Conservation (phyloP, 169 alveolate species). For the Babesia bovis region DNA sequence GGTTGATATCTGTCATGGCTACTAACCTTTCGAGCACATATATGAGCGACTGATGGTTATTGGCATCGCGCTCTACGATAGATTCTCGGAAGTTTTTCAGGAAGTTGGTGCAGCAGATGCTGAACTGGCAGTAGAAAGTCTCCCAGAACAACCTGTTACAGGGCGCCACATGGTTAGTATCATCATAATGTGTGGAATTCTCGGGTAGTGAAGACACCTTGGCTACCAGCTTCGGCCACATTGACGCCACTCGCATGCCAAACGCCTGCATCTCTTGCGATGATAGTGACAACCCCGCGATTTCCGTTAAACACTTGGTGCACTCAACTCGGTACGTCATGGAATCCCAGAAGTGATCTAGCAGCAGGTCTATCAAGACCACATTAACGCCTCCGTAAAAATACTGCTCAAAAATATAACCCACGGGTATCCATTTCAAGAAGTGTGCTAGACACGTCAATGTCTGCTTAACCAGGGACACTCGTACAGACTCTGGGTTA, state of each 20-base stretch:
- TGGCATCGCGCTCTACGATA: constrained; percentile 65
- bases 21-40: constrained; percentile 70
- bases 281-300: constrained; percentile 81
- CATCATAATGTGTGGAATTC: constrained; percentile 78
- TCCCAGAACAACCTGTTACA: constrained; percentile 83
- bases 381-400: constrained; percentile 69
- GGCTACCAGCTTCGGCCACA: constrained; percentile 81
- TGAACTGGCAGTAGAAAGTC: constrained; percentile 82
- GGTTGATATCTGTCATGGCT: constrained; percentile 73
- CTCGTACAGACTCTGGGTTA: constrained; percentile 81
- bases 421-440: constrained; percentile 93
- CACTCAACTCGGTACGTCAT: constrained; percentile 87
- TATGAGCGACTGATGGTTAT: constrained; percentile 63
- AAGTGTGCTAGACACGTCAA: constrained; percentile 89
- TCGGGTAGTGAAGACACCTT: constrained; percentile 78
- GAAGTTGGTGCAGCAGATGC: constrained; percentile 80
- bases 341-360: constrained; percentile 90
- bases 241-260: constrained; percentile 64
- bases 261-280: constrained; percentile 72
- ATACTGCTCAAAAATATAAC: constrained; percentile 88
- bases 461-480: constrained; percentile 85
- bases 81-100: constrained; percentile 72
- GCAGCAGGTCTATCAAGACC: constrained; percentile 73
- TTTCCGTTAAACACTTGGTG: constrained; percentile 90
- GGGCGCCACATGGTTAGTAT: constrained; percentile 76